phyloP scores from a whole-genome alignment of 768 basidiomycete species.

The Naganishia friedmannii region DNA sequence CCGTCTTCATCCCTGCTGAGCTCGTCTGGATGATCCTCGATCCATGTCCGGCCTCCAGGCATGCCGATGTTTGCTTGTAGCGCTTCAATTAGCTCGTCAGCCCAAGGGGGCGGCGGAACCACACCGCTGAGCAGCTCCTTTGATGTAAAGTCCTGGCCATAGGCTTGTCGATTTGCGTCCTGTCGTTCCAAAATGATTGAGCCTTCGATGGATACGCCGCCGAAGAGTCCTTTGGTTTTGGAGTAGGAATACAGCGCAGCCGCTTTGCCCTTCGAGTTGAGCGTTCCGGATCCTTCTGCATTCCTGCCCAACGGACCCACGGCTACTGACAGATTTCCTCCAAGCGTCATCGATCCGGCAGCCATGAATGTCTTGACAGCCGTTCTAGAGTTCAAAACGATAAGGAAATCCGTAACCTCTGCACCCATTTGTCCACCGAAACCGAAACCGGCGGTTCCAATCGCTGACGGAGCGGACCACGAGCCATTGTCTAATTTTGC shows the following conservation, averaged over 20 bases:
- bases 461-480: slow-evolving; percentile 93
- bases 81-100: slow-evolving; percentile 67
- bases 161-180: slow-evolving; percentile 84
- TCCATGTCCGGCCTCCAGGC: slow-evolving; percentile 68
- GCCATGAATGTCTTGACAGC: slow-evolving; percentile 80
- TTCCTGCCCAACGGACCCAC: slow-evolving; percentile 91
- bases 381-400: slow-evolving; percentile 68
- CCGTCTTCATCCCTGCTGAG: slow-evolving; percentile 15
- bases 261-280: slow-evolving; percentile 79
- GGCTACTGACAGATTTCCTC: slow-evolving; percentile 78
- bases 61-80: slow-evolving; percentile 70
- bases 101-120: slow-evolving; percentile 74
- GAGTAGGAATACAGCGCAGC: slow-evolving; percentile 76
- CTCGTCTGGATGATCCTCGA: slow-evolving; percentile 54
- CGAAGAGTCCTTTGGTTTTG: slow-evolving; percentile 89
- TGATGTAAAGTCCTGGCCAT: slow-evolving; percentile 65
- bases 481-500: slow-evolving; percentile 74
- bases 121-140: slow-evolving; percentile 76
- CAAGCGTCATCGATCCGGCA: slow-evolving; percentile 81
- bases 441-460: slow-evolving; percentile 86
- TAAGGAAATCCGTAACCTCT: slow-evolving; percentile 79
- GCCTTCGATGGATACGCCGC: slow-evolving; percentile 75
- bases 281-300: slow-evolving; percentile 75
- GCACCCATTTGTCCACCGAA: slow-evolving; percentile 65
- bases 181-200: slow-evolving; percentile 89